phyloP scores from a whole-genome alignment of 2,329 filamentous ascomycete genomes.

The Zelopaecilomyces penicillatus region DNA sequence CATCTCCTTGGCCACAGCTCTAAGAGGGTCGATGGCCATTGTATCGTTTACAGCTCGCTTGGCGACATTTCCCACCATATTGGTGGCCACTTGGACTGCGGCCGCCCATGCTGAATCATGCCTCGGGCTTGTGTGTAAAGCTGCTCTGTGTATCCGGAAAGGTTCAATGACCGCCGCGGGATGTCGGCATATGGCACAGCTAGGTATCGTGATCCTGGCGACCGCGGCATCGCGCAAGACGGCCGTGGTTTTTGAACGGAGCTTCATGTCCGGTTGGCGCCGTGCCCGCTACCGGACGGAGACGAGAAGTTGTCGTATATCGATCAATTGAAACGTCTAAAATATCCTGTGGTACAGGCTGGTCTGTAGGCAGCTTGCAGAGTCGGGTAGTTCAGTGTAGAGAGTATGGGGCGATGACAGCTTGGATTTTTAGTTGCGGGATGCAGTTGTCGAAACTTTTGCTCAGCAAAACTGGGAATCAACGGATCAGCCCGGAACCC shows the following conservation, averaged over 20 bases:
- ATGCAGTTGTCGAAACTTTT: constrained; percentile 12
- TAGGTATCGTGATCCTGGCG: constrained; percentile 18
- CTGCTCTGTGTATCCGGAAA: constrained; percentile 21
- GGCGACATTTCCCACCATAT: constrained; percentile 61
- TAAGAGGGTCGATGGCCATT: constrained; percentile 77
- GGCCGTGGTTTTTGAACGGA: constrained; percentile 40
- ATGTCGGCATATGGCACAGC: constrained; percentile 24
- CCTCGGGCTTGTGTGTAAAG: constrained; percentile 35
- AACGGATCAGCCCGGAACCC: constrained; percentile 8
- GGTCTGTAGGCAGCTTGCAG: no score
- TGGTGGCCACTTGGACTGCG: constrained; percentile 61
- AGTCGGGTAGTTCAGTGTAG: no score
- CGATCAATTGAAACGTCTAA: not conserved
- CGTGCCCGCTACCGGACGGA: not conserved
- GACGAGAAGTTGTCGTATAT: no score
- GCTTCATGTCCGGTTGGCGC: constrained; percentile 35
- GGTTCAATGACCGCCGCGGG: constrained; percentile 22
- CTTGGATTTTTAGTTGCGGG: not conserved
- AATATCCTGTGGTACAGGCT: not conserved
- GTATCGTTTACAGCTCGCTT: constrained; percentile 53
- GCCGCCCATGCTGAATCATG: constrained; percentile 64
- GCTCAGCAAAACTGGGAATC: not conserved
- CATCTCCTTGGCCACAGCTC: constrained; percentile 91
- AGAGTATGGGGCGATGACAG: no score
- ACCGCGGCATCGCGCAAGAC: constrained; percentile 32